phyloP scores from a whole-genome alignment of 768 basidiomycete genomes.

The Zangia roseola region DNA sequence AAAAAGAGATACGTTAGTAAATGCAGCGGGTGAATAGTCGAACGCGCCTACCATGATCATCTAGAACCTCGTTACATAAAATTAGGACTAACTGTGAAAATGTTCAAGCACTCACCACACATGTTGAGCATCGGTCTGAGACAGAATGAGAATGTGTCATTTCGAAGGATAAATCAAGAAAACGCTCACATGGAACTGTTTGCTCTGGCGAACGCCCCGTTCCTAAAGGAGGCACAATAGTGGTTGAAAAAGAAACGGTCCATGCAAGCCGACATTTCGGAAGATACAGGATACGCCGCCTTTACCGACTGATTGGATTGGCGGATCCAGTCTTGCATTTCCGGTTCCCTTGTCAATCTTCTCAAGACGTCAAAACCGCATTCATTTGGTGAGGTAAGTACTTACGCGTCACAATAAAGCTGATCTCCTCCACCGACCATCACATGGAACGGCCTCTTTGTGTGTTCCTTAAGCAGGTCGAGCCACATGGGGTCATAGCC shows the following conservation, averaged over 20 bases:
- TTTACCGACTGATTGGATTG: constrained; percentile 58
- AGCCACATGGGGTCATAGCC: constrained; percentile 94
- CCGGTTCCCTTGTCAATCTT: constrained; percentile 82
- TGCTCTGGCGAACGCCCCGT: constrained; percentile 86
- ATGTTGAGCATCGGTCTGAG: constrained; percentile 85
- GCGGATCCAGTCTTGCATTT: constrained; percentile 83
- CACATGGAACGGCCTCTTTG: constrained; percentile 79
- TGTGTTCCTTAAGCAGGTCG: constrained; percentile 85
- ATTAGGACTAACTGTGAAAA: not conserved
- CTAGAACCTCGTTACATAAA: constrained; percentile 35
- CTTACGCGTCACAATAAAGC: constrained; percentile 80
- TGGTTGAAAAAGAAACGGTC: constrained; percentile 91
- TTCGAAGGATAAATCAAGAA: not conserved
- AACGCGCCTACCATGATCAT: constrained; percentile 68
- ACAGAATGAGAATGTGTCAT: constrained; percentile 5
- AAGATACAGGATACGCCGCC: constrained; percentile 55
- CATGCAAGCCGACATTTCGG: constrained; percentile 71
- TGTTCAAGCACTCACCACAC: constrained; percentile 52
- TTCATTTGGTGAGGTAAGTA: not conserved
- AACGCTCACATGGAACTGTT: constrained; percentile 81
- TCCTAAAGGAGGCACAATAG: constrained; percentile 83
- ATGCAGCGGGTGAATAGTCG: not conserved
- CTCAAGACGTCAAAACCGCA: not conserved
- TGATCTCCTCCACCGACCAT: constrained; percentile 95
- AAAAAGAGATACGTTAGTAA: constrained; percentile 16